Evolutionary conservation across 2,329 filamentous ascomycete species (phyloP), one percentile per base, ranked within the genome.

Genomic region (Colletotrichum gigasporum): DNA sequence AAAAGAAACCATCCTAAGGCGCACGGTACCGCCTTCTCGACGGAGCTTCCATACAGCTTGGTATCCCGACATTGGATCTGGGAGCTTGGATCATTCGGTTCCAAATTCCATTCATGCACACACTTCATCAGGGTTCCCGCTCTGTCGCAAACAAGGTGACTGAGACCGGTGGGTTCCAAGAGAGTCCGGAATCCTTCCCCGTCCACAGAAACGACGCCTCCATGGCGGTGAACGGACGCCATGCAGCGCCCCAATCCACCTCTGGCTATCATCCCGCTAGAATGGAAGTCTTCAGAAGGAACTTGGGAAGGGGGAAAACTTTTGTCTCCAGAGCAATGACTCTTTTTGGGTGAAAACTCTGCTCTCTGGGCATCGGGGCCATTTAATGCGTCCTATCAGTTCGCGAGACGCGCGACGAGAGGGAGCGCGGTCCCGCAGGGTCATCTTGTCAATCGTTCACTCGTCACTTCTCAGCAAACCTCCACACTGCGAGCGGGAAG

Each of bases 221-320:
- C 32, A 60, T 64, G 61, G 61, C 61, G 61, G 61, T 64, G 61
- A 64, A 55, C 56, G 45, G 56, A 61, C 47, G 48, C 41, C 61
- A 28, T 64, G 61, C 61, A 64, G 58, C 34, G 37, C 16, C 41
- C 56, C 48, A 61, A 61, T 51, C 61, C 61, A 61, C 56, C 55
- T 50, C 39, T 42, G 56, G 56, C 47, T 44, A 47, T 61, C 61
- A 48, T 61, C 24, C 57, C 58, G 63, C 32, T 26, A 42, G 28
- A 42, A 45, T 28, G 24, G 32, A 44, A 62, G 28, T 65, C 42
- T 20, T 47, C 35, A 56, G 51, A 65, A 56, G 50, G 56, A 24
- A n/a, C n/a, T n/a, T n/a, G 24, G 32, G 11, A 10, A 12, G 20
- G 11, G 41, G 14, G 26, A 52, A 45, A 34, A 45, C 42, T 35